Evolutionary conservation across 2,329 filamentous ascomycete genomes (phyloP).

Genomic region (Escovopsis sp.): DNA sequence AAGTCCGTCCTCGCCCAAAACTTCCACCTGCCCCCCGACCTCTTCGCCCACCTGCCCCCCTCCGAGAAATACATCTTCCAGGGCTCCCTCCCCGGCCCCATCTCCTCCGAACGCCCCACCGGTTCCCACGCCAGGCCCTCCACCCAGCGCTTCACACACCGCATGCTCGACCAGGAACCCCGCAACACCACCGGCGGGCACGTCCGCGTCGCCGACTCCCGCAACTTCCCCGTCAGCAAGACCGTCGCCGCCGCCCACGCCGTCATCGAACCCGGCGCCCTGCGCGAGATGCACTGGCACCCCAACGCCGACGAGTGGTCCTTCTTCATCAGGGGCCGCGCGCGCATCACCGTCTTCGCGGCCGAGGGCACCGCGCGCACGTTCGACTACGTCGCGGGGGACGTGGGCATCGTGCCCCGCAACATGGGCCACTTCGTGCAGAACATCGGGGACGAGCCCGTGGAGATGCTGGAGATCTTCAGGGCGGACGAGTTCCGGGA

Average conservation of each 20-base stretch:
- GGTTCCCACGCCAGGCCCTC: conserved; percentile 49
- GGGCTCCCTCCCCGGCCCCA: conserved; percentile 46
- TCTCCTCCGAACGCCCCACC: conserved; percentile 48
- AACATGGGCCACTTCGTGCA: conserved; percentile 75
- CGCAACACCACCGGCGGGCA: conserved; percentile 51
- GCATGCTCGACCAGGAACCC: conserved; percentile 55
- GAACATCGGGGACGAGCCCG: conserved; percentile 60
- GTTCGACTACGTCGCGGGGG: conserved; percentile 60
- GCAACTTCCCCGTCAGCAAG: conserved; percentile 58
- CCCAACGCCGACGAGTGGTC: conserved; percentile 68
- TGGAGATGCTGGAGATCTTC: conserved; percentile 66
- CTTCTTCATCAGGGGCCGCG: conserved; percentile 59
- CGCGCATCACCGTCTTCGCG: conserved; percentile 59
- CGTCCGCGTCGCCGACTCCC: conserved; percentile 62
- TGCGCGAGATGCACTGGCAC: conserved; percentile 76
- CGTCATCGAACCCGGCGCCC: conserved; percentile 52
- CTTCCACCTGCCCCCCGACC: conserved; percentile 55
- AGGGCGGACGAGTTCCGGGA: conserved; percentile 55
- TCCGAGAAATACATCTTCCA: conserved; percentile 66
- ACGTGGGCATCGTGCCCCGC: conserved; percentile 61
- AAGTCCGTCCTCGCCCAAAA: conserved; percentile 60
- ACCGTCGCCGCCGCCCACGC: conserved; percentile 60
- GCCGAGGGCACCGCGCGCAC: conserved; percentile 54
- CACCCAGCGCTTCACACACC: conserved; percentile 53
- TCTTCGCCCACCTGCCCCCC: conserved; percentile 52